Evolutionary conservation across 768 basidiomycete genomes (phyloP), one percentile per base, ranked within the genome.

Genomic region (Mycena haematopus): DNA sequence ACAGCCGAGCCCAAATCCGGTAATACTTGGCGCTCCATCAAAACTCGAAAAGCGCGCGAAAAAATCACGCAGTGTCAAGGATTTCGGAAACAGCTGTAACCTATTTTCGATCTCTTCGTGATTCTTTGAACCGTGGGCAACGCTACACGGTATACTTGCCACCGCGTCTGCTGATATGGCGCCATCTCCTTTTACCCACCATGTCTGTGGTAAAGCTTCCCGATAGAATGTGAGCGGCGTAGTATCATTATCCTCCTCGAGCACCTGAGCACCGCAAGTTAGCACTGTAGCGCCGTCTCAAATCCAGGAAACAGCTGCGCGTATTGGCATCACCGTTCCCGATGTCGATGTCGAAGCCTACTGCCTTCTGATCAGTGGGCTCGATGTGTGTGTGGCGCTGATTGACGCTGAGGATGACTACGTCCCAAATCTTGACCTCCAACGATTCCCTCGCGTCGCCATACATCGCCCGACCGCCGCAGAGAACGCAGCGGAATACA

Each of bases 351-450:
- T 60, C 15, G 62, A 54, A 29, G 62, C 62, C 25, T 67, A 67
- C 49, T 54, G 62, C 27, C 22, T 61, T 4, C 35, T 67, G 14
- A 29, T 64, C 17, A 67, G 66, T 36, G 46, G 55, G 1, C 55
- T 67, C 15, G 66, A 67, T 40, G 46, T 36, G 27, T 67, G 66
- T 36, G 50, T 64, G 0, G 62, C 21, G 1, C 49, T 47, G 9
- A 35, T 67, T 25, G 54, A 33, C 11, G 66, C 62, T 15, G 67
- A 65, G 45, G 60, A 65, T 0, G 67, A 68, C 57, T 68, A 68
- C 22, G 52, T 68, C 3, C 67, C 67, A 4, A 22, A 8, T 19
- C 57, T 65, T 2, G 67, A 68, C 49, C 44, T 62, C 2, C 19
- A 62, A 14, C 67, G 63, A 9, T 68, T 68, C 27, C 67, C 67